These are phyloP conservation scores for Fusarium subglutinans DNA, from an alignment of 2,329 filamentous ascomycete species.

Conservation along the genomic window DNA sequence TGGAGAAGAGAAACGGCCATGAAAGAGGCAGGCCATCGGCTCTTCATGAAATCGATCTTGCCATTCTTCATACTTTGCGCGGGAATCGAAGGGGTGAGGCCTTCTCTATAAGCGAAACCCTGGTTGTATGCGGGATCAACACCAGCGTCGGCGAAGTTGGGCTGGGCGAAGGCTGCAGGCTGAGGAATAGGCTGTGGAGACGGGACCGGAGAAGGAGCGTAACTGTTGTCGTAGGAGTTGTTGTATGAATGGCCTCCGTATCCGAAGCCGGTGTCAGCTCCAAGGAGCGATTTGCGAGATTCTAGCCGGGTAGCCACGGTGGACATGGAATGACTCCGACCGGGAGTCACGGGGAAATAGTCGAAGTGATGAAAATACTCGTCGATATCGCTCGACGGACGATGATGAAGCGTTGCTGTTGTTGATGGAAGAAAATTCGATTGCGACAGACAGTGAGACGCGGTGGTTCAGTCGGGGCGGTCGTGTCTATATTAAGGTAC, in stretches of 20 bases:
- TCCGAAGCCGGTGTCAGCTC: conserved; percentile 50
- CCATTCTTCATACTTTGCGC: conserved; percentile 45
- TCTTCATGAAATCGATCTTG: conserved; percentile 77
- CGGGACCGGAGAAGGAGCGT: conserved; percentile 27
- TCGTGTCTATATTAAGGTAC: conserved; percentile 23
- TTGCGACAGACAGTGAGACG: conserved; percentile 10
- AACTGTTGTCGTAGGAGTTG: conserved; percentile 44
- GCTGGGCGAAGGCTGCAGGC: conserved; percentile 40
- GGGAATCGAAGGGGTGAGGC: conserved; percentile 46
- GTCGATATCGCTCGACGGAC: conserved; percentile 25
- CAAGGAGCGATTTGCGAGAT: conserved; percentile 53
- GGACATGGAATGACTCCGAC: conserved; percentile 47
- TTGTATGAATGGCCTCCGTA: conserved; percentile 48
- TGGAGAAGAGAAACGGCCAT: conserved; percentile 78
- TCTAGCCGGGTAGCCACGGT: conserved; percentile 54
- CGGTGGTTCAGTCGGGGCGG: conserved; percentile 20
- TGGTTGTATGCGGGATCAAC: conserved; percentile 47
- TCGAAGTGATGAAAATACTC: conserved; percentile 10
- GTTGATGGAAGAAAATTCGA: conserved; percentile 8
- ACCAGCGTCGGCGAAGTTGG: conserved; percentile 44
- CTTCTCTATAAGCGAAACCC: conserved; percentile 52
- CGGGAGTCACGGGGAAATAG: conserved; percentile 47
- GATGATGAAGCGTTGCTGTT: not conserved
- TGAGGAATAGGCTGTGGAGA: conserved; percentile 34
- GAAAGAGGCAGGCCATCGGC: conserved; percentile 89